A percentile compares a stretch with the other conserved stretches of the same genome.
phyloP scores from a whole-genome alignment of 2,329 filamentous ascomycete genomes.

The Achaetomium macrosporum region DNA sequence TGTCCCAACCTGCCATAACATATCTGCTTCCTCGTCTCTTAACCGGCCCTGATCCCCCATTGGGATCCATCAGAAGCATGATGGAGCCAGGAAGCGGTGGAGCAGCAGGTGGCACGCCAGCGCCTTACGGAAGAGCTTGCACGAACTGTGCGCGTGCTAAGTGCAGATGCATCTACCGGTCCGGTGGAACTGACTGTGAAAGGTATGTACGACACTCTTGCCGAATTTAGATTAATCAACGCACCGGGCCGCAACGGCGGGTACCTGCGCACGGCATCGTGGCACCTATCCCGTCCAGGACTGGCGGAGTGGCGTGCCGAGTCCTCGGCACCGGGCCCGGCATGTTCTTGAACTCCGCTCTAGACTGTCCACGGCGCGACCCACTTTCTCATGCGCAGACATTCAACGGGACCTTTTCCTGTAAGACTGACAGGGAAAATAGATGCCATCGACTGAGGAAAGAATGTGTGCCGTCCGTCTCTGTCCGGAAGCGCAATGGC shows the following conservation, averaged over 20 bases:
- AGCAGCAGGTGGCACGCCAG: conserved; percentile 12
- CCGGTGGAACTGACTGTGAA: conserved; percentile 28
- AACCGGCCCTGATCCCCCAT: background rate
- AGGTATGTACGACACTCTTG: conserved; percentile 21
- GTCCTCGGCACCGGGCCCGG: conserved; percentile 2
- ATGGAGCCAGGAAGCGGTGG: conserved; percentile 8
- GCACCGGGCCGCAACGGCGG: background rate
- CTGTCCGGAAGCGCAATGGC: conserved; percentile 34
- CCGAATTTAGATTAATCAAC: background rate
- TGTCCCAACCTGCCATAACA: no score
- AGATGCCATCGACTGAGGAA: conserved; percentile 41
- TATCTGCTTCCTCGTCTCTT: background rate
- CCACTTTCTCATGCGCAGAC: background rate
- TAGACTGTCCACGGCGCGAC: background rate
- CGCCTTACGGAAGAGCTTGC: conserved; percentile 39
- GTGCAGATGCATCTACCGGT: conserved; percentile 42
- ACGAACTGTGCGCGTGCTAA: conserved; percentile 44
- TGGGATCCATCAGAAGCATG: background rate
- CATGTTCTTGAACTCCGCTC: background rate
- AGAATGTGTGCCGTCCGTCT: conserved; percentile 40
- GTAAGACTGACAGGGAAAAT: background rate
- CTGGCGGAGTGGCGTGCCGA: conserved; percentile 1
- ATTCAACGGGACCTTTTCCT: background rate
- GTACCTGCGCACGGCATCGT: conserved; percentile 3
- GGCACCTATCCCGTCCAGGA: conserved; percentile 14